Evolutionary conservation across 1,284 basidiomycete species (phyloP), one percentile per base, ranked within the genome.

Genomic region (Wolfiporia cocos): DNA sequence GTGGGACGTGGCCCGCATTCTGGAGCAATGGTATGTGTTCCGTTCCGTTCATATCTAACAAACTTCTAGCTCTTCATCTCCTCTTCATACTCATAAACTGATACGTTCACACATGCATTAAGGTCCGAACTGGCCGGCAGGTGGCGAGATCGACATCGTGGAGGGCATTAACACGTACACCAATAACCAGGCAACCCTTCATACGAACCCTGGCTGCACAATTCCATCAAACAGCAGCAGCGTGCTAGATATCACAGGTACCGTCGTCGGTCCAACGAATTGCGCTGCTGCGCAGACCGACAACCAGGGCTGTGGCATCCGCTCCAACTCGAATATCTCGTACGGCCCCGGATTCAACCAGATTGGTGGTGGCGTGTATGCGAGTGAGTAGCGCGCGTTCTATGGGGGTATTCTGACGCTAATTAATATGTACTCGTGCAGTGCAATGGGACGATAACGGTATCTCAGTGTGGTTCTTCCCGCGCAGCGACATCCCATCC

Each of bases 111-210:
- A 24, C 34, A 17, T 45, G 19, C 17, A 14, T 15, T 42, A 24
- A 68, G 71, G 81, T 26, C 79, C 80, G 4, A 74, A 77, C 48
- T 92, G 89, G 89, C 89, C 89, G 5, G 55, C 55, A 5, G 67
- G 66, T 3, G 88, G 89, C 37, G 89, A 93, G 66, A 91, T 93
- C 38, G 91, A 93, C 64, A 90, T 92, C 45, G 68, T 92, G 21
- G 92, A 93, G 65, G 86, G 81, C 29, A 79, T 86, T 18, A 78
- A 89, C 57, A 76, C 86, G 52, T 81, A 86, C 58, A 80, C 77
- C 24, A 71, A 77, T 51, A 87, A 91, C 61, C 87, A 90, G 63
- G 81, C 81, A 28, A 89, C 89, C 18, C 72, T 92, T 43, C 88
- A 91, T 57, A 88, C 86, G 14, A 73, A 72, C 48, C 62, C 73